These are phyloP conservation scores for Moricandia moricandioides DNA, from an alignment of 345 rosid species.

Conservation along the genomic window DNA sequence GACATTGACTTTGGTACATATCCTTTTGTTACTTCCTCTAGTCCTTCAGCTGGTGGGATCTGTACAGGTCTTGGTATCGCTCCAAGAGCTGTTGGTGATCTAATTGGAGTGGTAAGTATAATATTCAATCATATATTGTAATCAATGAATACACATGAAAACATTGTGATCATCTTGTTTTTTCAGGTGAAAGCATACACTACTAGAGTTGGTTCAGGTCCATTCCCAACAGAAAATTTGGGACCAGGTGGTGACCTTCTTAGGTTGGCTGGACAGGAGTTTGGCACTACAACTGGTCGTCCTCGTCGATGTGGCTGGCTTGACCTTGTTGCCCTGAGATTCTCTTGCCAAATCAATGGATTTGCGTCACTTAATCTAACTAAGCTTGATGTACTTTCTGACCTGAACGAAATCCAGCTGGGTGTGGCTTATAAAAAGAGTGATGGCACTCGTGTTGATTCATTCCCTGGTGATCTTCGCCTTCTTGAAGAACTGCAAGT, in stretches of 20 bases:
- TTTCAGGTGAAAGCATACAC: conserved; percentile 88
- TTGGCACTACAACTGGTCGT: conserved; percentile 97
- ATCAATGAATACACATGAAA: not conserved
- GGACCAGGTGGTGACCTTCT: conserved; percentile 89
- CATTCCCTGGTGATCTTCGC: conserved; percentile 84
- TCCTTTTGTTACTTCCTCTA: conserved; percentile 96
- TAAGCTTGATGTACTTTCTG: conserved; percentile 91
- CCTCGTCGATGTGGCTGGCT: conserved; percentile 99
- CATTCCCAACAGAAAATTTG: conserved; percentile 91
- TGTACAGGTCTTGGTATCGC: conserved; percentile 96
- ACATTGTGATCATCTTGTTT: not conserved
- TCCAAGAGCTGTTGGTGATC: conserved; percentile 87
- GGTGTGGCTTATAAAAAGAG: conserved; percentile 68
- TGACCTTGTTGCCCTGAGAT: conserved; percentile 86
- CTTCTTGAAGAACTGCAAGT: conserved; percentile 80
- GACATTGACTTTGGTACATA: conserved; percentile 96
- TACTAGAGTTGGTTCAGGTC: conserved; percentile 96
- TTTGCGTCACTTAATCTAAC: conserved; percentile 92
- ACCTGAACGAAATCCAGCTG: conserved; percentile 70
- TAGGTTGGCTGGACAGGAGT: conserved; percentile 87
- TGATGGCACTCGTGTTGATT: conserved; percentile 76
- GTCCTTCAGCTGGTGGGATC: conserved; percentile 97
- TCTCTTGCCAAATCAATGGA: conserved; percentile 84
- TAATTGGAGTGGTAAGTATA: conserved; percentile 82
- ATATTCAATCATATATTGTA: not conserved